These are phyloP conservation scores for Smittium mucronatum DNA, from an alignment of 371 early-diverging fungal genomes.

Conservation along the genomic window DNA sequence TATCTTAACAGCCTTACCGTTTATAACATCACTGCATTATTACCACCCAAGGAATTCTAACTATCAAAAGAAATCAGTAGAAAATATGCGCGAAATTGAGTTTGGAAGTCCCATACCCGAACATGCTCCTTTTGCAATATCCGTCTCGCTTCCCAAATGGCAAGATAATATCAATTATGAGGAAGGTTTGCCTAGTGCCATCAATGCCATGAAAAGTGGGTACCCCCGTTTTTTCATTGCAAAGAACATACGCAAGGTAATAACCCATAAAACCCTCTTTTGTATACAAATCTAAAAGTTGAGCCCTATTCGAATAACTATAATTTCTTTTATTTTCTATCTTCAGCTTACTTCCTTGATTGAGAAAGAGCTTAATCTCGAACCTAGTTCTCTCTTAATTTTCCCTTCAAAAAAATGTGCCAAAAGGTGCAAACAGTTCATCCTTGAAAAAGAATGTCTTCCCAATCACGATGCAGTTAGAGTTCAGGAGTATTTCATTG, in stretches of 20 bases:
- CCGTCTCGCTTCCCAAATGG: slow-evolving; percentile 88
- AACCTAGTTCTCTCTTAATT: no score
- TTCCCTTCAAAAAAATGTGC: slow-evolving; percentile 61
- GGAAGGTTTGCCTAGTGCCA: slow-evolving; percentile 63
- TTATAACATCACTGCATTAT: no score
- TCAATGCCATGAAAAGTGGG: slow-evolving; percentile 59
- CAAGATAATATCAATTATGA: slow-evolving; percentile 83
- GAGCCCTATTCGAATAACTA: no score
- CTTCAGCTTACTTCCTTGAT: no score
- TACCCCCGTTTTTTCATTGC: slow-evolving; percentile 91
- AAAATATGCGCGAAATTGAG: background rate
- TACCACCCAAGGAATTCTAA: no score
- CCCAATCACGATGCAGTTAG: background rate
- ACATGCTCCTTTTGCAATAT: slow-evolving; percentile 72
- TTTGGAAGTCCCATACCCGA: slow-evolving; percentile 56
- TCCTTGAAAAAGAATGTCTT: slow-evolving; percentile 25
- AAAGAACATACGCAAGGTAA: slow-evolving; percentile 40
- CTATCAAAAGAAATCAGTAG: no score
- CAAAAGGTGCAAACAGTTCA: slow-evolving; percentile 51
- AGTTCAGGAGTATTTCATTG: background rate
- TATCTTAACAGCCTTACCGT: no score
- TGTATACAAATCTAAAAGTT: slow-evolving; percentile 50
- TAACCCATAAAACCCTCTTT: slow-evolving; percentile 40
- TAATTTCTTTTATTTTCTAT: no score
- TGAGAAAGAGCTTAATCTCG: no score